phyloP scores from a whole-genome alignment of 1,284 basidiomycete species.

The Puccinia brachypodii region DNA sequence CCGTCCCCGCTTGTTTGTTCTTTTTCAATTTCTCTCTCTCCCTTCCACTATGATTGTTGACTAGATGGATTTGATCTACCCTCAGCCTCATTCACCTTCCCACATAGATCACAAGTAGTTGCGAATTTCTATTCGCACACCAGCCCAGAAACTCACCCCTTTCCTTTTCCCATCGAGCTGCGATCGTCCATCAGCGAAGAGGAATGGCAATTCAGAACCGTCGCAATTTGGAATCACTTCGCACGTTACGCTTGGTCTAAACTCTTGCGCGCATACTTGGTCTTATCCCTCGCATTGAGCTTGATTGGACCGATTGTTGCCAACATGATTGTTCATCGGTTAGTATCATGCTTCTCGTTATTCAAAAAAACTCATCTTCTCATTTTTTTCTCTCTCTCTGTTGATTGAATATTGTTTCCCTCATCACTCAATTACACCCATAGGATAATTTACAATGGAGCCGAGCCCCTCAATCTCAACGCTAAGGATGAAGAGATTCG shows the following conservation, averaged over 20 bases:
- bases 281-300: conserved; percentile 19
- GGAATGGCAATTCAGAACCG: conserved; percentile 37
- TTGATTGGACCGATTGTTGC: conserved; percentile 30
- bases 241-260: conserved; percentile 32
- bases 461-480: background rate
- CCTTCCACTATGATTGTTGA: background rate
- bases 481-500: conserved; percentile 22
- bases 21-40: no score
- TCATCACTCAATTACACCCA: background rate
- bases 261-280: conserved; percentile 37
- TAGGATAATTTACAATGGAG: conserved; percentile 23
- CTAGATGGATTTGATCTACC: background rate
- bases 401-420: background rate
- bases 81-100: conserved; percentile 3
- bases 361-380: no score
- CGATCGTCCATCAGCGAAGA: background rate
- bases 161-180: conserved; percentile 29
- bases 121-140: conserved; percentile 10
- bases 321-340: conserved; percentile 38
- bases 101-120: conserved; percentile 35
- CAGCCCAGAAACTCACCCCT: conserved; percentile 7
- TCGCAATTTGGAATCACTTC: conserved; percentile 31
- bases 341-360: no score
- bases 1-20: conserved; percentile 3
- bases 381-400: background rate